Percentiles rank a stretch among this genome's conserved stretches.
These are phyloP conservation scores for Phytophthora sp. DNA, from an alignment of 352 stramenopile genomes.

Conservation along the genomic window DNA sequence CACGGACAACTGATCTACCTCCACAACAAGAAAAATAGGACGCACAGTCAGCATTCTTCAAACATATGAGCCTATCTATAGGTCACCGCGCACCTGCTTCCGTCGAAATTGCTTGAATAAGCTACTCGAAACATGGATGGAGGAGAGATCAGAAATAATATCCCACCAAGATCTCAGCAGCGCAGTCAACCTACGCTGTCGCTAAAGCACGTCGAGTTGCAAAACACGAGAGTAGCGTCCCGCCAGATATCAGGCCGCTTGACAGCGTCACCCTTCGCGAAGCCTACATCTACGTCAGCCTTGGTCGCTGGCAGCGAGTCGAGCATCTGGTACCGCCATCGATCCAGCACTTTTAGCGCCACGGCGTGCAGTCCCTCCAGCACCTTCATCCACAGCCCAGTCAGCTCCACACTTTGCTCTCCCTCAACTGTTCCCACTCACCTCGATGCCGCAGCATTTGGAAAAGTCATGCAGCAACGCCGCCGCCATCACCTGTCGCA, in stretches of 20 bases:
- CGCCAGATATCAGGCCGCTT: slow-evolving; percentile 53
- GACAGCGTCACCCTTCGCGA: slow-evolving; percentile 52
- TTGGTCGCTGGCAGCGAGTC: slow-evolving; percentile 58
- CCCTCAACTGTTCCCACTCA: not conserved
- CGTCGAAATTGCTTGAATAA: slow-evolving; percentile 37
- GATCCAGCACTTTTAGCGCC: slow-evolving; percentile 64
- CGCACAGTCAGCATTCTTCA: not conserved
- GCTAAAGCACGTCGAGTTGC: slow-evolving; percentile 76
- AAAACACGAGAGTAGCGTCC: slow-evolving; percentile 68
- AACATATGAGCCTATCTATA: not conserved
- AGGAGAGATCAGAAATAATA: no score
- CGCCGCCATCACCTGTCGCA: slow-evolving; percentile 55
- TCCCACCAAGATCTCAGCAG: no score
- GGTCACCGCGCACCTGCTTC: slow-evolving; percentile 32
- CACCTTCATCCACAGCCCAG: slow-evolving; percentile 17
- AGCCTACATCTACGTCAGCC: slow-evolving; percentile 59
- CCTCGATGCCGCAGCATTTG: slow-evolving; percentile 71
- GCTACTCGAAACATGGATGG: slow-evolving; percentile 7
- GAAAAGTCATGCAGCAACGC: slow-evolving; percentile 68
- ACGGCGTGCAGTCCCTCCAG: slow-evolving; percentile 67
- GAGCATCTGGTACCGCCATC: slow-evolving; percentile 72
- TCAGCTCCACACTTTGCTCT: not conserved
- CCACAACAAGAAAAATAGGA: not conserved
- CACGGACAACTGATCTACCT: slow-evolving; percentile 45
- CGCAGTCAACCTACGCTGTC: slow-evolving; percentile 65